A percentile compares a stretch with the other conserved stretches of the same genome.
Evolutionary conservation across 257 asterid species (phyloP).

Genomic region (Salvia splendens): DNA sequence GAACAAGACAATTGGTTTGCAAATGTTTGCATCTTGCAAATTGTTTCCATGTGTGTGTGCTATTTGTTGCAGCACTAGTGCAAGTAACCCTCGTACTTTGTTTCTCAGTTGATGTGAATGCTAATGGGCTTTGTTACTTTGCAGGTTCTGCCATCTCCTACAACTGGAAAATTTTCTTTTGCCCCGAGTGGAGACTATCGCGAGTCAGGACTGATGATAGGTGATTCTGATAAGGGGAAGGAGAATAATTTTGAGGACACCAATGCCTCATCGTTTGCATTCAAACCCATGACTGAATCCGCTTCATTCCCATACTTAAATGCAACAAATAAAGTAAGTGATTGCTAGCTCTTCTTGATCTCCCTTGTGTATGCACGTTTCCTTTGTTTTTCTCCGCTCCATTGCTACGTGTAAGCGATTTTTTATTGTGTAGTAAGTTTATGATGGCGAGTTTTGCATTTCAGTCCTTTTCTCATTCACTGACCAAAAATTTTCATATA

Average conservation of each 20-base stretch:
- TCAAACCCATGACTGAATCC: slow-evolving; percentile 55
- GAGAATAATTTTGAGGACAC: slow-evolving; percentile 51
- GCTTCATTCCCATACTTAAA: slow-evolving; percentile 45
- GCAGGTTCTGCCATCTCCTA: slow-evolving; percentile 65
- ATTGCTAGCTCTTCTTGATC: slow-evolving; percentile 21
- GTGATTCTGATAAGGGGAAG: slow-evolving; percentile 49
- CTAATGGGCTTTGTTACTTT: slow-evolving; percentile 6
- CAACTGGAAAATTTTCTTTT: slow-evolving; percentile 66
- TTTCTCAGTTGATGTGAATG: not conserved
- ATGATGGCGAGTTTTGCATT: not conserved
- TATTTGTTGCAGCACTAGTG: not conserved
- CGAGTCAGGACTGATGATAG: slow-evolving; percentile 36
- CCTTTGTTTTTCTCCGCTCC: not conserved
- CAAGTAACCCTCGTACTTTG: not conserved
- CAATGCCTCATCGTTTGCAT: slow-evolving; percentile 63
- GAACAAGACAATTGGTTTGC: not conserved
- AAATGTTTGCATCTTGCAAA: not conserved
- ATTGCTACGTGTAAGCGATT: not conserved
- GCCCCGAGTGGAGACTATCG: slow-evolving; percentile 41
- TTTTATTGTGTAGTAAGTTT: not conserved
- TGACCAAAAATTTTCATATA: slow-evolving; percentile 36
- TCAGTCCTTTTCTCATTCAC: slow-evolving; percentile 24
- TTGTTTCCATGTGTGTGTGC: not conserved
- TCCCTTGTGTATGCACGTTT: not conserved
- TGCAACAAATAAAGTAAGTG: slow-evolving; percentile 51